phyloP scores from a whole-genome alignment of 1,284 basidiomycete species.

The Ceratobasidium sp. region DNA sequence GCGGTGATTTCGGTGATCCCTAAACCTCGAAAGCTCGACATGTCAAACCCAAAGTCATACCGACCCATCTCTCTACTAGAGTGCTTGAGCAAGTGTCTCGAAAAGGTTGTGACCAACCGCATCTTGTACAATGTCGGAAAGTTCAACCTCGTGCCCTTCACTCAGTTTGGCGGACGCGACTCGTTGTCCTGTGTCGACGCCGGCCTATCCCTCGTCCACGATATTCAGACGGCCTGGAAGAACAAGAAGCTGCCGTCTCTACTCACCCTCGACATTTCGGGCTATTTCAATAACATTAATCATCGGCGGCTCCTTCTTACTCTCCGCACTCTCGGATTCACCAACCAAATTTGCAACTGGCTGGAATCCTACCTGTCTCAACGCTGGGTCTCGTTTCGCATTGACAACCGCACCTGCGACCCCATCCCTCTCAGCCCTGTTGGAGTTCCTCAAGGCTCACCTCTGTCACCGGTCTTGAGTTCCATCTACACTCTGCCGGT shows the following conservation, averaged over 20 bases:
- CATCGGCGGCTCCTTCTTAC: constrained; percentile 48
- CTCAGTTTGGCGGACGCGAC: constrained; percentile 57
- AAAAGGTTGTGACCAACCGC: constrained; percentile 53
- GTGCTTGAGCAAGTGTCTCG: constrained; percentile 58
- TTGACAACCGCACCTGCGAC: constrained; percentile 49
- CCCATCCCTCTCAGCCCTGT: constrained; percentile 25
- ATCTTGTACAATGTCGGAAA: constrained; percentile 52
- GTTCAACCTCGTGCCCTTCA: constrained; percentile 51
- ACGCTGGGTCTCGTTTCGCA: constrained; percentile 52
- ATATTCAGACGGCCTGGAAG: constrained; percentile 54
- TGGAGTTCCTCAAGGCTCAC: constrained; percentile 43
- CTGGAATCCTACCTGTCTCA: constrained; percentile 45
- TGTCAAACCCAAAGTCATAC: constrained; percentile 58
- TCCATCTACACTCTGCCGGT: constrained; percentile 44
- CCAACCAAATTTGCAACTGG: constrained; percentile 24
- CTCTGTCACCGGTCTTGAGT: constrained; percentile 36
- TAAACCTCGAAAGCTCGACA: constrained; percentile 60
- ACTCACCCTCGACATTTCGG: constrained; percentile 55
- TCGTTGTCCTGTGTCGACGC: constrained; percentile 19
- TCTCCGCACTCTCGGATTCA: constrained; percentile 38
- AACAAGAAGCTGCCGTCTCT: constrained; percentile 50
- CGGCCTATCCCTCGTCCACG: constrained; percentile 51
- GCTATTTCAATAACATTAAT: constrained; percentile 56
- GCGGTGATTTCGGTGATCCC: constrained; percentile 58
- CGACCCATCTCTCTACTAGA: constrained; percentile 61